These are phyloP conservation scores for Cyclanthera cordifolia DNA, from an alignment of 306 rosid genomes.

Conservation along the genomic window DNA sequence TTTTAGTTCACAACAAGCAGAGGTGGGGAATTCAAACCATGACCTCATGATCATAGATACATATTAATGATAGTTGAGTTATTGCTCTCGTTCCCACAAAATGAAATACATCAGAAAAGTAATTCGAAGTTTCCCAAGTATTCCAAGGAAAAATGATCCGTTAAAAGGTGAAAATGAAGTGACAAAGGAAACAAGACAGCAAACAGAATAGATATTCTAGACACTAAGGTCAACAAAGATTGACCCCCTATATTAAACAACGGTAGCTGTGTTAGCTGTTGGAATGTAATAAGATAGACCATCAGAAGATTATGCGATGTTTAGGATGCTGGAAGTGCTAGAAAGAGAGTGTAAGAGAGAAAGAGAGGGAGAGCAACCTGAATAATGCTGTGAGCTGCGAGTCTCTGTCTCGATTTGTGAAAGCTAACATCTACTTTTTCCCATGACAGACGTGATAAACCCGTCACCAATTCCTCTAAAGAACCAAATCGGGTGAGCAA, in stretches of 20 bases:
- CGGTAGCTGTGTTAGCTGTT: not conserved
- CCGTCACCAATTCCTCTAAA: conserved; percentile 82
- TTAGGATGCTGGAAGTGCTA: not conserved
- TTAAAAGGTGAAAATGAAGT: not conserved
- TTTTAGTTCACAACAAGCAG: too few species aligned
- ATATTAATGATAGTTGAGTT: too few species aligned
- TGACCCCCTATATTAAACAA: not conserved
- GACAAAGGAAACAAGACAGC: not conserved
- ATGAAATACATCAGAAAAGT: not conserved
- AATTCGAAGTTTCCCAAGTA: not conserved
- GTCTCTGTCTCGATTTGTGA: conserved; percentile 53
- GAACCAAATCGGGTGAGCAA: not conserved
- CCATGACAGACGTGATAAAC: conserved; percentile 77
- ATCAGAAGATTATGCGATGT: not conserved
- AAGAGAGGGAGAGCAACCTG: conserved; percentile 42
- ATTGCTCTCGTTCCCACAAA: too few species aligned
- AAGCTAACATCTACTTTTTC: conserved; percentile 95
- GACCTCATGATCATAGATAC: too few species aligned
- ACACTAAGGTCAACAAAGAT: not conserved
- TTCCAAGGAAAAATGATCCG: not conserved
- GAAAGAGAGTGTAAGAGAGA: not conserved
- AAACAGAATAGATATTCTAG: not conserved
- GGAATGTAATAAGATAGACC: not conserved
- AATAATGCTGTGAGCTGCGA: conserved; percentile 94
- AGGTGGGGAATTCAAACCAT: too few species aligned